Percentiles rank a stretch among this genome's conserved stretches.
These are phyloP conservation scores for Spencermartinsiella europaea DNA, from an alignment of 805 yeast genomes.

Conservation along the genomic window DNA sequence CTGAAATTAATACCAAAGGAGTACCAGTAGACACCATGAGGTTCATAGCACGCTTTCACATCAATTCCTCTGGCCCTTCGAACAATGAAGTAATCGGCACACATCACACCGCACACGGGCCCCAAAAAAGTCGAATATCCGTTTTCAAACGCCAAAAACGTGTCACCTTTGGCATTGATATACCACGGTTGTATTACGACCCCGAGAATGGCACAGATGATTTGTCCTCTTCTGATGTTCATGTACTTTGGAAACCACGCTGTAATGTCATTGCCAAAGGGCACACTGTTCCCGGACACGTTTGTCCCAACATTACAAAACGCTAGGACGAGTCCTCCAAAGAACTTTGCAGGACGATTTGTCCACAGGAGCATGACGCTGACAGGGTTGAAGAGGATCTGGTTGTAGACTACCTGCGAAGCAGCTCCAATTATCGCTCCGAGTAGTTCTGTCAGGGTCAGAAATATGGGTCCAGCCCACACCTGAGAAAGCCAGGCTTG, in stretches of 20 bases:
- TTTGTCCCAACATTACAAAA: constrained; percentile 43
- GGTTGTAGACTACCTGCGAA: constrained; percentile 38
- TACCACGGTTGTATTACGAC: constrained; percentile 37
- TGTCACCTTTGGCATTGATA: constrained; percentile 11
- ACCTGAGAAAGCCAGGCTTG: constrained; percentile 13
- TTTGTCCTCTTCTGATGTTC: constrained; percentile 38
- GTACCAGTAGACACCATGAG: constrained; percentile 37
- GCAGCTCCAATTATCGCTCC: constrained; percentile 45
- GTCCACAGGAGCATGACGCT: constrained; percentile 37
- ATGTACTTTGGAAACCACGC: constrained; percentile 44
- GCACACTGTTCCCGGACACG: constrained; percentile 44
- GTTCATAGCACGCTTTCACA: constrained; percentile 6
- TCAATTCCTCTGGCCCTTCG: constrained; percentile 32
- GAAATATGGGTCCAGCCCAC: constrained; percentile 39
- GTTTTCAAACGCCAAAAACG: constrained; percentile 14
- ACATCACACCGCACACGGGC: constrained; percentile 37
- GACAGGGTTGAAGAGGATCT: constrained; percentile 41
- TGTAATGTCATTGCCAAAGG: constrained; percentile 46
- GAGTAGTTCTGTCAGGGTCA: constrained; percentile 41
- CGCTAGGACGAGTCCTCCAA: constrained; percentile 35
- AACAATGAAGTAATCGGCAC: constrained; percentile 38
- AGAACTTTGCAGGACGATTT: constrained; percentile 38
- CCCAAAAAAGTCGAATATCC: constrained; percentile 39
- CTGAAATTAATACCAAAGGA: constrained; percentile 42
- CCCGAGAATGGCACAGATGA: constrained; percentile 35